These are phyloP conservation scores for Aspergillus affinis DNA, from an alignment of 495 filamentous ascomycete genomes.

Conservation along the genomic window DNA sequence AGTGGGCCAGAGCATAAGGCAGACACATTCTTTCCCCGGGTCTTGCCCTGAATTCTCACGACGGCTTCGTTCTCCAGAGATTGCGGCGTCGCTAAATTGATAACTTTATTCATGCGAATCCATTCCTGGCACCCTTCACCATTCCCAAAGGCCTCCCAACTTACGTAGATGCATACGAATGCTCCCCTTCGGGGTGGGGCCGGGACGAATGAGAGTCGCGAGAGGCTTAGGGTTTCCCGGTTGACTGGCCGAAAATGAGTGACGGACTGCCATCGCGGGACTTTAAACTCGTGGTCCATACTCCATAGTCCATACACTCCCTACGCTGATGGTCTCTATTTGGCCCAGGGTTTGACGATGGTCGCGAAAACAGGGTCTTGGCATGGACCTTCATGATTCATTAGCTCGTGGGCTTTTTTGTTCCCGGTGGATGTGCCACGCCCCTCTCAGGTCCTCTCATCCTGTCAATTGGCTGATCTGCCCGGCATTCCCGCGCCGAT, in stretches of 20 bases:
- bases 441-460: too few species aligned
- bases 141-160: background rate
- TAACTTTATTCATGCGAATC: slow-evolving; percentile 4
- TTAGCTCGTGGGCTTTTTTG: background rate
- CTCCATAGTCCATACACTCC: too few species aligned
- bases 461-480: background rate
- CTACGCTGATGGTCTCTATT: too few species aligned
- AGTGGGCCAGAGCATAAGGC: background rate
- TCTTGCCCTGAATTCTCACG: background rate
- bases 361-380: background rate
- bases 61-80: slow-evolving; percentile 4
- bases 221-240: slow-evolving; percentile 3
- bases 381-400: background rate
- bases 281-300: background rate
- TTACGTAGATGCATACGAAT: slow-evolving; percentile 30
- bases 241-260: slow-evolving; percentile 3
- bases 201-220: background rate
- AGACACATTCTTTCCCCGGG: slow-evolving; percentile 10
- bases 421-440: background rate
- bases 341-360: too few species aligned
- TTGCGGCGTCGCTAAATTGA: slow-evolving; percentile 7
- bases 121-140: too few species aligned
- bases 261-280: background rate
- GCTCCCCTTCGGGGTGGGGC: slow-evolving; percentile 18
- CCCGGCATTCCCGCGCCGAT: background rate